A percentile compares a stretch with the other conserved stretches of the same genome.
phyloP scores from a whole-genome alignment of 164 flowering plant genomes.

The Kalanchoe fedtschenkoi region DNA sequence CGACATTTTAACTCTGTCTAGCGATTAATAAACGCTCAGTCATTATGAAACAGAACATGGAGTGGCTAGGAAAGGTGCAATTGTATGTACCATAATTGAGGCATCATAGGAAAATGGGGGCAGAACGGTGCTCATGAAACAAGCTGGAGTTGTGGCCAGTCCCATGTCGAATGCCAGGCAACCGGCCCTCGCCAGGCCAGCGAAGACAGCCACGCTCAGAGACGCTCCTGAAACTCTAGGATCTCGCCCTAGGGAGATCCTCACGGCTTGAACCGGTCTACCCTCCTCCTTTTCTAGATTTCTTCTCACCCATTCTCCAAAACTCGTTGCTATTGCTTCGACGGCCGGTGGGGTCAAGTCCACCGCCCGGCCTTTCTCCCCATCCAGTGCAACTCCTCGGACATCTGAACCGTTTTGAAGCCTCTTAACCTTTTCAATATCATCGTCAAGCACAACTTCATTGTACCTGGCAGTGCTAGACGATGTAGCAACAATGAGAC shows the following conservation, averaged over 20 bases:
- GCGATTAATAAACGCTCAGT: too few relatives aligned
- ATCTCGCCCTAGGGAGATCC: conserved; percentile 72
- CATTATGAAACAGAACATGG: neutral
- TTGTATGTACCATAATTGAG: conserved; percentile 67
- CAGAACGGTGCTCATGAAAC: conserved; percentile 94
- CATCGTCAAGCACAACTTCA: conserved; percentile 47
- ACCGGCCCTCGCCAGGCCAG: conserved; percentile 67
- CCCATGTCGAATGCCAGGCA: conserved; percentile 78
- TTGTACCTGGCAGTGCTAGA: conserved; percentile 24
- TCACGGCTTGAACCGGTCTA: conserved; percentile 18
- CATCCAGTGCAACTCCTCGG: conserved; percentile 78
- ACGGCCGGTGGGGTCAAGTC: conserved; percentile 71
- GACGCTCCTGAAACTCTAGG: conserved; percentile 56
- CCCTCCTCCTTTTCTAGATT: conserved; percentile 24
- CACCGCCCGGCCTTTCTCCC: conserved; percentile 70
- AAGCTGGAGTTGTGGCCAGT: conserved; percentile 91
- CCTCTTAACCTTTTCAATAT: conserved; percentile 53
- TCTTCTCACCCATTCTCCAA: conserved; percentile 67
- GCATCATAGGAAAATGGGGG: conserved; percentile 68
- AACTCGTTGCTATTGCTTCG: conserved; percentile 79
- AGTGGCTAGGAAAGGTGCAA: neutral
- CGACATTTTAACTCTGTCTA: too few relatives aligned
- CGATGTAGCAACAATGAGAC: conserved; percentile 3
- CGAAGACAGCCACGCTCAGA: conserved; percentile 53
- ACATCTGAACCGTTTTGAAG: conserved; percentile 92